Percentiles rank a stretch among this genome's conserved stretches.
Evolutionary conservation across 2,329 filamentous ascomycete genomes (phyloP).

Genomic region (Colletotrichum lupini): DNA sequence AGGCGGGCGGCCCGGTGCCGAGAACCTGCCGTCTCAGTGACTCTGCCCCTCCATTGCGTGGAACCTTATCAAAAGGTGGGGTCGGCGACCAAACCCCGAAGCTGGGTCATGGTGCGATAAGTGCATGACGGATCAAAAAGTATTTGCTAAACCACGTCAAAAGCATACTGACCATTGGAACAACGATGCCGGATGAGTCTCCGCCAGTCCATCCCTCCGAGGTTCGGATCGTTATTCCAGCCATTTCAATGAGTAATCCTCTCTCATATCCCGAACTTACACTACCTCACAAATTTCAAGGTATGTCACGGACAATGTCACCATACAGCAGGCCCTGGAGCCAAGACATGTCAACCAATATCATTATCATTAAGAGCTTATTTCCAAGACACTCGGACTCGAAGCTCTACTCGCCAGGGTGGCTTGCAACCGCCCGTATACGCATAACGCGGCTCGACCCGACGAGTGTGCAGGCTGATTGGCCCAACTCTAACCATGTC

Average conservation of each 20-base stretch:
- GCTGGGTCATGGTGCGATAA: conserved; percentile 33
- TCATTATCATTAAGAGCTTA: conserved; percentile 36
- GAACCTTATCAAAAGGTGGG: conserved; percentile 21
- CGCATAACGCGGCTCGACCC: conserved; percentile 28
- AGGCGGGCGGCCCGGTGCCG: background rate
- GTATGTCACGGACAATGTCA: background rate
- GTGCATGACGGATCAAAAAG: conserved; percentile 19
- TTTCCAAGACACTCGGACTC: conserved; percentile 8
- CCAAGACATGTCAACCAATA: conserved; percentile 3
- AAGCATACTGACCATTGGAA: conserved; percentile 13
- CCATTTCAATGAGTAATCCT: background rate
- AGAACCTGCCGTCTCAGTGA: conserved; percentile 1
- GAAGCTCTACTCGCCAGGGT: conserved; percentile 6
- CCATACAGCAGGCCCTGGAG: background rate
- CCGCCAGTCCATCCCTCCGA: conserved; percentile 4
- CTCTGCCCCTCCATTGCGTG: conserved; percentile 28
- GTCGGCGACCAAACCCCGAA: conserved; percentile 27
- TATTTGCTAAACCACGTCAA: conserved; percentile 25
- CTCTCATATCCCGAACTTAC: background rate
- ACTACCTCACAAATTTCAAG: background rate
- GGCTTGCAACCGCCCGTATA: conserved; percentile 15
- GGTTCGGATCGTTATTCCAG: background rate
- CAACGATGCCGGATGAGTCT: background rate
- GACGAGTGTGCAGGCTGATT: background rate
- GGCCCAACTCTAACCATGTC: conserved; percentile 24